phyloP scores from a whole-genome alignment of 352 stramenopile genomes.

The Phytophthora hibernalis region DNA sequence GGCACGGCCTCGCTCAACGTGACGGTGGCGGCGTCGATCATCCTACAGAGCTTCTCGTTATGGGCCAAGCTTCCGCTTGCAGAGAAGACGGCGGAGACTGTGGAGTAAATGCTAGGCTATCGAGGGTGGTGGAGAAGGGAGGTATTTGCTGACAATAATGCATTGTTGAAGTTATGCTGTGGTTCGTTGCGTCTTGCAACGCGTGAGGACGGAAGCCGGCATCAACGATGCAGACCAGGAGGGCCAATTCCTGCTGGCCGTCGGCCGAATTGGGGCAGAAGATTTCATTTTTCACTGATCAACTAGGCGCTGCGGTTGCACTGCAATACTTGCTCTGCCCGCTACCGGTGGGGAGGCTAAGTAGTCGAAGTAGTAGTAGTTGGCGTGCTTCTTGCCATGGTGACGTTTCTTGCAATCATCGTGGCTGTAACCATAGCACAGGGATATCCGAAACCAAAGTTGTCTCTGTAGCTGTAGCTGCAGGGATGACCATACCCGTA shows the following conservation, averaged over 20 bases:
- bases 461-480: not conserved
- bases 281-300: too few species aligned
- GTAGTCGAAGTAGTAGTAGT: too few species aligned
- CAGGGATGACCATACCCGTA: not conserved
- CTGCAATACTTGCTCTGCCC: too few species aligned
- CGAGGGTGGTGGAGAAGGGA: not conserved
- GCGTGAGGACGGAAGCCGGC: too few species aligned
- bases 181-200: too few species aligned
- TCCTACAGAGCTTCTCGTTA: conserved; percentile 92
- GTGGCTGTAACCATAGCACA: not conserved
- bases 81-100: not conserved
- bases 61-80: conserved; percentile 60
- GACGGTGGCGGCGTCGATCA: conserved; percentile 93
- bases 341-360: too few species aligned
- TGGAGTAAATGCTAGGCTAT: conserved; percentile 1
- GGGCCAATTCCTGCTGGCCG: too few species aligned
- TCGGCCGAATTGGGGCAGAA: too few species aligned
- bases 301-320: too few species aligned
- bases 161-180: not conserved
- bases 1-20: conserved; percentile 97
- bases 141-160: not conserved
- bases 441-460: not conserved
- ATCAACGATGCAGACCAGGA: too few species aligned
- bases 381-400: too few species aligned
- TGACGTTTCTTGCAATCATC: not conserved